A percentile compares a stretch with the other conserved stretches of the same genome.
phyloP scores from a whole-genome alignment of 768 basidiomycete genomes.

The Lactarius vividus region DNA sequence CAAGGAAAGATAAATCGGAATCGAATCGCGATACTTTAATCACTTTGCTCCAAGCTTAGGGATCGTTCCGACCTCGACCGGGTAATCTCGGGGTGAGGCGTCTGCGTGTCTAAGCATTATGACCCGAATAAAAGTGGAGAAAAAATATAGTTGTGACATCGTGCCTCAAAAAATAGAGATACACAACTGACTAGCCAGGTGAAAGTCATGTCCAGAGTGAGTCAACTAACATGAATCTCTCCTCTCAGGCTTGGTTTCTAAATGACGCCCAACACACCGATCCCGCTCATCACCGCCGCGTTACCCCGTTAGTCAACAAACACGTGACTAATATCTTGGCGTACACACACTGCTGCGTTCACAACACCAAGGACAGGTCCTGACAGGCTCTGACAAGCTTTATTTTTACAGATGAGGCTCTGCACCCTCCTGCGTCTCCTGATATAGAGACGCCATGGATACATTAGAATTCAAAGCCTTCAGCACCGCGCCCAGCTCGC shows the following conservation, averaged over 20 bases:
- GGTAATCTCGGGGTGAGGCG: constrained; percentile 14
- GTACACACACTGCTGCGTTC: too few species aligned
- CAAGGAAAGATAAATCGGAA: background rate
- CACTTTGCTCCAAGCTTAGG: background rate
- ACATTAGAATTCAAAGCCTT: background rate
- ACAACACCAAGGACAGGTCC: too few species aligned
- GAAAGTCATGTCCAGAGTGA: background rate
- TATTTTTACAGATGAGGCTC: too few species aligned
- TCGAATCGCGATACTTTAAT: background rate
- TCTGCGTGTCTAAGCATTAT: constrained; percentile 1
- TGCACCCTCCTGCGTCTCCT: background rate
- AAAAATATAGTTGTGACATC: background rate
- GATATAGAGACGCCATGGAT: background rate
- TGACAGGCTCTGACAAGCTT: too few species aligned
- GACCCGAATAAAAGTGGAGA: background rate
- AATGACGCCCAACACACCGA: background rate
- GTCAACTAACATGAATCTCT: background rate
- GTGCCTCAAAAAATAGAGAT: background rate
- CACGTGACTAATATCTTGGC: background rate
- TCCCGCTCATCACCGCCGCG: background rate
- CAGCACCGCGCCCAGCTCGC: background rate
- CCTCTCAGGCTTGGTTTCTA: background rate
- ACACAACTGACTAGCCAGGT: background rate
- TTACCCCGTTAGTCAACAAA: background rate
- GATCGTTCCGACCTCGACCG: constrained; percentile 9